Percentiles rank a stretch among this genome's conserved stretches.
Evolutionary conservation across 2,329 filamentous ascomycete species (phyloP).

Genomic region (Colletotrichum sublineola): DNA sequence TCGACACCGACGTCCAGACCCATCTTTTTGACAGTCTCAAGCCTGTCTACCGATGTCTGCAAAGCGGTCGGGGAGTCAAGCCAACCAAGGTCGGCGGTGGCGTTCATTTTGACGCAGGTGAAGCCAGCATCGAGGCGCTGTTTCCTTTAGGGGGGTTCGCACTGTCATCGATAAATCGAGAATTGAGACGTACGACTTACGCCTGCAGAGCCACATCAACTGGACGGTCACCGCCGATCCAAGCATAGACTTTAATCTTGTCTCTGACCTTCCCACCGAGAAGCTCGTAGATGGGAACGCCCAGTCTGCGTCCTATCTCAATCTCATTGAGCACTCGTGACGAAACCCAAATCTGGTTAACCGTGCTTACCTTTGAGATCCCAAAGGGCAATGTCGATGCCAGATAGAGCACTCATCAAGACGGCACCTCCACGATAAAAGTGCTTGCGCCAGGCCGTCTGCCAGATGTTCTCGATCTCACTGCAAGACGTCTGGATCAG

Average conservation of each 20-base stretch:
- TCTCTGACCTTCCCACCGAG: slow-evolving; percentile 75
- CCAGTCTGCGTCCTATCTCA: slow-evolving; percentile 45
- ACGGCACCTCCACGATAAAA: slow-evolving; percentile 79
- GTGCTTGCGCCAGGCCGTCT: slow-evolving; percentile 71
- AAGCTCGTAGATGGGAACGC: slow-evolving; percentile 74
- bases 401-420: slow-evolving; percentile 77
- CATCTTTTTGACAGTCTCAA: slow-evolving; percentile 73
- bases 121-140: slow-evolving; percentile 68
- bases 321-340: neutral
- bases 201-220: slow-evolving; percentile 70
- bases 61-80: slow-evolving; percentile 72
- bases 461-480: slow-evolving; percentile 78
- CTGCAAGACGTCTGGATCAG: neutral
- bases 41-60: slow-evolving; percentile 68
- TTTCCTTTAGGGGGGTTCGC: slow-evolving; percentile 52
- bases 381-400: slow-evolving; percentile 78
- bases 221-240: slow-evolving; percentile 78
- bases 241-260: slow-evolving; percentile 74
- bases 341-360: slow-evolving; percentile 9
- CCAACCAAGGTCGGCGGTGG: slow-evolving; percentile 75
- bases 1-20: slow-evolving; percentile 76
- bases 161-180: neutral
- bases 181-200: slow-evolving; percentile 47
- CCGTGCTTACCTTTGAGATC: slow-evolving; percentile 66
- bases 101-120: slow-evolving; percentile 76